Conservation (phyloP, 768 basidiomycete genomes). For the Tricholoma saponaceum region DNA sequence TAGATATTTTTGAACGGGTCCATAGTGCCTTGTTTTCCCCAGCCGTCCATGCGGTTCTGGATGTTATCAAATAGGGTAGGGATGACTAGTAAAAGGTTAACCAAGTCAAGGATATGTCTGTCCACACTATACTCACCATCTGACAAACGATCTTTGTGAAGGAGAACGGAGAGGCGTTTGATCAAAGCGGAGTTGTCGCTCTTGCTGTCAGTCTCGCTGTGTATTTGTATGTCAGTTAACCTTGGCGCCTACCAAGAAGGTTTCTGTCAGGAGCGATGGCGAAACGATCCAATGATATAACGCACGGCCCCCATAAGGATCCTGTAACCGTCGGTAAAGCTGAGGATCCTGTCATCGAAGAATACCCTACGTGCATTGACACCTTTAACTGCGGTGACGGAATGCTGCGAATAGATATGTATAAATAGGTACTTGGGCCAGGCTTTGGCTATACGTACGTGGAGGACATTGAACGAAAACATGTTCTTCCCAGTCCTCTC, state of each 20-base stretch:
- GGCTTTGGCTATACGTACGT: background rate
- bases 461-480: background rate
- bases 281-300: too few relatives aligned
- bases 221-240: too few relatives aligned
- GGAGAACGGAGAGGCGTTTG: background rate
- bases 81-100: background rate
- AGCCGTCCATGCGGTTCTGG: conserved; percentile 14
- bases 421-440: background rate
- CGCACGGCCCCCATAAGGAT: conserved; percentile 24
- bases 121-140: background rate
- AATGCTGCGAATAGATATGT: conserved; percentile 3
- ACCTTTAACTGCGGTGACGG: conserved; percentile 25
- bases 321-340: conserved; percentile 29
- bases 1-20: conserved; percentile 23
- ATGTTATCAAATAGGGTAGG: conserved; percentile 16
- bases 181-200: background rate
- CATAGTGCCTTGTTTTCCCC: conserved; percentile 20
- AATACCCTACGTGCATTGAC: conserved; percentile 27
- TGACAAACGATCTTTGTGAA: background rate
- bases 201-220: too few relatives aligned
- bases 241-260: too few relatives aligned
- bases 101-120: background rate
- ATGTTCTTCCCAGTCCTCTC: background rate
- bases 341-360: conserved; percentile 25
- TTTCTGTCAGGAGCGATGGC: conserved; percentile 1